Evolutionary conservation across 148 eudicot genomes (phyloP), one percentile per base, ranked within the genome.

Genomic region (Camellia japonica): DNA sequence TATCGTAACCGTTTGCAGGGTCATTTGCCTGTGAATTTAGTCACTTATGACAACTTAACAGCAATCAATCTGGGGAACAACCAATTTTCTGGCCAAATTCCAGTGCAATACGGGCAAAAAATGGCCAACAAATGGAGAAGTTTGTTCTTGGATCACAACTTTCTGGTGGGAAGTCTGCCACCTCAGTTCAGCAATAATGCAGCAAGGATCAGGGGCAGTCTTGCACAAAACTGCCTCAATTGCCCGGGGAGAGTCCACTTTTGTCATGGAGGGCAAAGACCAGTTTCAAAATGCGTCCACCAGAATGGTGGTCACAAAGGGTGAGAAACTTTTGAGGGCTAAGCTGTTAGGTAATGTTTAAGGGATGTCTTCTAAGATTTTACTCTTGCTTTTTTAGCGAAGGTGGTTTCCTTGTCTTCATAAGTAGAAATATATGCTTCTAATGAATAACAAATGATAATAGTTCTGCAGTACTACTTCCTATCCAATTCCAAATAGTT

Each of bases 201-300:
- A 15, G 19, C 72, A 9, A 84, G 52, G 73, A 58, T 90, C 4
- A 88, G 60, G 43, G 96, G 91, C 2, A 89, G 90, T 70, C 67
- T 93, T 46, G 87, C 91, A 64, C 86, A 85, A 56, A 93, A 93
- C 73, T 93, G 97, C 78, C 87, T 91, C 42, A 87, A 68, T 63
- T 93, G 97, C 83, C 92, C 91, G 3, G 44, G 23, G 13, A 81
- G 74, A 44, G 46, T 83, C 8, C 76, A 83, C 42, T 16, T 91
- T 80, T 93, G 97, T 43, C 80, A 62, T 13, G 92, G 92, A 73
- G 95, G 97, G 30, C 97, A 93, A 75, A 90, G 93, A n/a, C 74
- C 89, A 9, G 87, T 93, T 61, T 75, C 86, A 2, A 87, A 87
- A 66, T 90, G 93, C 13, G 71, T 79, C 1, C 68, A 61, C 67